A percentile compares a stretch with the other conserved stretches of the same genome.
Conservation (phyloP, 352 stramenopile species). For the Phytophthora ramorum region DNA sequence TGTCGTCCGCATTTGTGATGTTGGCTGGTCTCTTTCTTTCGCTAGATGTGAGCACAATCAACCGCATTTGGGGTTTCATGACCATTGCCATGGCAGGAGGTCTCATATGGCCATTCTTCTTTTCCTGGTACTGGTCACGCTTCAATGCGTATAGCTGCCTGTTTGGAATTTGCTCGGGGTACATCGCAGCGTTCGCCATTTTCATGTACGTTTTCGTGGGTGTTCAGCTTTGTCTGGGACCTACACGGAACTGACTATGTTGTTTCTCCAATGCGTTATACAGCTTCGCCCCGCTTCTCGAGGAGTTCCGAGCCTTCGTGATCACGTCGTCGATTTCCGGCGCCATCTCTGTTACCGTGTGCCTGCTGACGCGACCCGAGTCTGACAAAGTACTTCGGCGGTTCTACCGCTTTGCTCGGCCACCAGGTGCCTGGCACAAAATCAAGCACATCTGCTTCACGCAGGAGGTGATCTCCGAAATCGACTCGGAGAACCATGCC, state of each 20-base stretch:
- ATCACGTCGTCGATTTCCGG: conserved; percentile 70
- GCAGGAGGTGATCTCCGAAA: conserved; percentile 50
- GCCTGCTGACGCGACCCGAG: conserved; percentile 47
- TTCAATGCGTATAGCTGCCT: conserved; percentile 79
- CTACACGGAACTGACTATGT: conserved; percentile 6
- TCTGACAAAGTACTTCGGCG: conserved; percentile 59
- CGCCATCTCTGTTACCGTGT: conserved; percentile 48
- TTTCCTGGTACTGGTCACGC: conserved; percentile 83
- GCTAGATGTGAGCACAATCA: conserved; percentile 77
- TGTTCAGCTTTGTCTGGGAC: background rate
- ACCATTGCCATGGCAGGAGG: conserved; percentile 75
- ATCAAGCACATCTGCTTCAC: conserved; percentile 77
- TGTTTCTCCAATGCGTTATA: conserved; percentile 6
- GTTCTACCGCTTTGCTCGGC: conserved; percentile 77
- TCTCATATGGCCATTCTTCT: conserved; percentile 80
- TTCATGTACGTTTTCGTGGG: conserved; percentile 63
- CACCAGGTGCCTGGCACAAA: conserved; percentile 57
- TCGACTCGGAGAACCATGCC: conserved; percentile 66
- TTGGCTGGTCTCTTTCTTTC: conserved; percentile 63
- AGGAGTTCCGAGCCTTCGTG: conserved; percentile 60
- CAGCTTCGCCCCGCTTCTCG: conserved; percentile 59
- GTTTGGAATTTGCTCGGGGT: conserved; percentile 57
- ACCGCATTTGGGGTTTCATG: conserved; percentile 85
- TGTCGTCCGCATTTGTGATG: conserved; percentile 70
- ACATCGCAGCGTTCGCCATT: conserved; percentile 56